Percentiles rank a stretch among this genome's conserved stretches.
phyloP scores from a whole-genome alignment of 2,329 filamentous ascomycete species.

The Talaromyces sp. region DNA sequence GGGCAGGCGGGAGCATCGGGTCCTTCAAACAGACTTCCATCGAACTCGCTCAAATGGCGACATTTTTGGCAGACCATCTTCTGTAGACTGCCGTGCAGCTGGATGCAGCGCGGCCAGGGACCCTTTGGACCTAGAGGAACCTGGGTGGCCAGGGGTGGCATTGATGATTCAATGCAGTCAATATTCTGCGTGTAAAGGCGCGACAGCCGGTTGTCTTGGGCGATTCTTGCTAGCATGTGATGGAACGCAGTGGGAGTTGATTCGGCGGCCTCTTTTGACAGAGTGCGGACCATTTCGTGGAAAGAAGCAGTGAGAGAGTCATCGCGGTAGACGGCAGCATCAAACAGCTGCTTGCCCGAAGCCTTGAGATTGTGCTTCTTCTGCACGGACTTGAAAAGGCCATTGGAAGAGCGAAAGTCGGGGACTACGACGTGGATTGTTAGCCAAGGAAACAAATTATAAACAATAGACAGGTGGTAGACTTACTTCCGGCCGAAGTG shows the following conservation, averaged over 20 bases:
- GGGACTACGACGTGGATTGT: conserved; percentile 55
- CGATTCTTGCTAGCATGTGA: conserved; percentile 83
- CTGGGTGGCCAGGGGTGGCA: conserved; percentile 71
- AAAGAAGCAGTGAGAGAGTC: conserved; percentile 83
- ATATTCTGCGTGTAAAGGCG: conserved; percentile 96
- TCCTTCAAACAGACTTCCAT: conserved; percentile 74
- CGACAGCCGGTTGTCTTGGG: conserved; percentile 77
- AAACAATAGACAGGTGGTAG: conserved; percentile 16
- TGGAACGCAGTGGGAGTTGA: conserved; percentile 86
- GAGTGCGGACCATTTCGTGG: conserved; percentile 89
- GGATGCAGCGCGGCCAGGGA: conserved; percentile 89
- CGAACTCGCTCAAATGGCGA: conserved; percentile 66
- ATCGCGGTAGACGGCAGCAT: conserved; percentile 95
- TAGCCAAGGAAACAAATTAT: conserved; percentile 4
- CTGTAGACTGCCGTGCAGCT: conserved; percentile 85
- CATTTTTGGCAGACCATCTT: conserved; percentile 99
- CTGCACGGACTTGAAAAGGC: conserved; percentile 79
- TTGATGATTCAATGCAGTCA: conserved; percentile 82
- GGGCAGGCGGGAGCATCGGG: conserved; percentile 75
- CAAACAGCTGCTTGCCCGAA: conserved; percentile 92
- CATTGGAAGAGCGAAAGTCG: conserved; percentile 88
- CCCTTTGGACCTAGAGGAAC: conserved; percentile 78
- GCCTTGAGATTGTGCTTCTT: conserved; percentile 85
- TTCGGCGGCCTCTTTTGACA: conserved; percentile 70
- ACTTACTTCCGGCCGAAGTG: conserved; percentile 83